phyloP scores from a whole-genome alignment of 169 alveolate genomes.

The Plasmodium cynomolgi region DNA sequence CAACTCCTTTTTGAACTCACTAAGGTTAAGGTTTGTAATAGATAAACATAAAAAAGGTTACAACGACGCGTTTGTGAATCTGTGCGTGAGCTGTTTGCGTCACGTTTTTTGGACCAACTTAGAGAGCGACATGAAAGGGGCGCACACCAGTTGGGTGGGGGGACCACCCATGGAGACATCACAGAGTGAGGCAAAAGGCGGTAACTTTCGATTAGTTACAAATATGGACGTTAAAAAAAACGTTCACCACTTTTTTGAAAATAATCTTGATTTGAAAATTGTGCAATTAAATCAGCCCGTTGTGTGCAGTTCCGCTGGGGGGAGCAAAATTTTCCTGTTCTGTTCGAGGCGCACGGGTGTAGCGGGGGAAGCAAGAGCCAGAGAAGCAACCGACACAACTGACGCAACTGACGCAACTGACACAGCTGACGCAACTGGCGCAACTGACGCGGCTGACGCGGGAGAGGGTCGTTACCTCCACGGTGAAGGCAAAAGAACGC shows the following conservation, averaged over 20 bases:
- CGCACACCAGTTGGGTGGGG: background rate
- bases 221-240: constrained; percentile 3
- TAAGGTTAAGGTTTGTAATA: constrained; percentile 24
- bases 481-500: background rate
- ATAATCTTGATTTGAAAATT: constrained; percentile 1
- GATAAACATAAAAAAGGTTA: constrained; percentile 25
- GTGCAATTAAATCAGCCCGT: background rate
- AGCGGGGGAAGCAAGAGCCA: too few relatives aligned
- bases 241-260: background rate
- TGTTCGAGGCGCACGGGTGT: constrained; percentile 1
- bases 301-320: background rate
- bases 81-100: constrained; percentile 4
- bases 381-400: too few relatives aligned
- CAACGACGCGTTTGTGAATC: constrained; percentile 10
- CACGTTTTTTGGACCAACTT: constrained; percentile 4
- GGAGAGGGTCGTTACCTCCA: background rate
- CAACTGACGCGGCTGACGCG: background rate
- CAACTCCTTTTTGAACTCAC: constrained; percentile 24
- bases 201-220: background rate
- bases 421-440: background rate
- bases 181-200: background rate
- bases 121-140: background rate
- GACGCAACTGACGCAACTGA: too few relatives aligned
- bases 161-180: background rate
- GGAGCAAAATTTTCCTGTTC: background rate